Evolutionary conservation across 495 filamentous ascomycete species (phyloP), one percentile per base, ranked within the genome.

Genomic region (Penicillium paxilli): DNA sequence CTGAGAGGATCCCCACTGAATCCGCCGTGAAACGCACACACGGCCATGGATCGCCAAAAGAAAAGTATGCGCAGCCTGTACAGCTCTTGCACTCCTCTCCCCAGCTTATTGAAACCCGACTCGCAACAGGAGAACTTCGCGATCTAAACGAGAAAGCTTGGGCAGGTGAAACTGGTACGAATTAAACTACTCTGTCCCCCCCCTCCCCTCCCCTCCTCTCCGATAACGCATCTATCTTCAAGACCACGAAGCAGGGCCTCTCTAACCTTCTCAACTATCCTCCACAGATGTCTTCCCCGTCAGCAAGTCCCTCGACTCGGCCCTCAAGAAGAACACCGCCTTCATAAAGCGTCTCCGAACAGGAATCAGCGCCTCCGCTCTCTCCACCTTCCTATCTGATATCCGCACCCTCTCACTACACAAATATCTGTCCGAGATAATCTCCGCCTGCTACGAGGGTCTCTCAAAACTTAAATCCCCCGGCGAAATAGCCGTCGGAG

Each of bases 331-430:
- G 74, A 99, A 99, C 64, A 99, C 94, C 11, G 92, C 93, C 52
- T 97, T 98, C 70, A 99, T 99, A 69, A 97, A 96, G 71, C 88
- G 95, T 48, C 80, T 98, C 28, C 90, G 94, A 30, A 96, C 94
- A 23, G 89, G 91, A 35, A 87, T 98, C 55, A 91, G 84, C 52
- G 76, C 89, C 44, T 80, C 90, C 45, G 87, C 88, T 40, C 80
- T 90, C 35, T 77, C 82, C 48, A 91, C 91, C 51, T 95, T 98
- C 70, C 71, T 97, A 35, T 86, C 95, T 66, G 94, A 99, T 63
- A 90, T 96, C 59, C 87, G 89, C 53, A 91, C 92, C 41, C 80
- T 97, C 7, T 97, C 93, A 49, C 83, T 99, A 25, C 90, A 94
- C 78, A 97, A 96, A 65, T 99, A 99, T 63, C 85, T 99, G 4